Evolutionary conservation across 2,329 filamentous ascomycete species (phyloP), one percentile per base, ranked within the genome.

Genomic region (Neonectria ditissima): DNA sequence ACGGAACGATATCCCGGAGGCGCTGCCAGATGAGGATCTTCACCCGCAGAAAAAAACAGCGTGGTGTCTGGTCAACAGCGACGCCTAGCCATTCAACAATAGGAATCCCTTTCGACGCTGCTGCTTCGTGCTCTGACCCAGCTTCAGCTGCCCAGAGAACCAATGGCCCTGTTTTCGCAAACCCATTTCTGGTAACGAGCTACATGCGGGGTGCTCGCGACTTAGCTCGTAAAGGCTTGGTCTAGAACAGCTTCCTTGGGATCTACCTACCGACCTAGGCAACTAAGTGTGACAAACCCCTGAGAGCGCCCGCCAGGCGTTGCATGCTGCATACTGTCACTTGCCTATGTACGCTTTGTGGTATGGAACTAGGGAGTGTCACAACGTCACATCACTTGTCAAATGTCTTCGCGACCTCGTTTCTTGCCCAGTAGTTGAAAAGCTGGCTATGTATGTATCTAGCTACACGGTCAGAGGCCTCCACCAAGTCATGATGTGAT

Each of bases 1-100:
- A 59, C 60, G 60, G 60, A 16, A 18, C 60, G 55, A 41, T 9
- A 9, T n/a, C 43, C 60, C 50, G 55, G 47, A 34, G 4, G 47
- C 28, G 10, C 32, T 18, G 16, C 5, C 28, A 18, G 14, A 50
- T 32, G 28, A 50, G 28, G 5, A 48, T 32, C 6, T n/a, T 18
- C 47, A 34, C 18, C n/a, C 28, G n/a, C n/a, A 4, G 16, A 10
- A 5, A 34, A 34, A n/a, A n/a, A 11, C n/a, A 50, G 13, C 47
- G 47, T 32, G 45, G 26, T n/a, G 45, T 50, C 32, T 26, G n/a
- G 26, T 32, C 18, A n/a, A 32, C 26, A 20, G 7, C 6, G 26
- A n/a, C 45, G 16, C 10, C 28, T 9, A 50, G 9, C n/a, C 16
- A 8, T n/a, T 28, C n/a, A 11, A 32, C 26, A 4, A 14, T 11